These are phyloP conservation scores for Secale cereale DNA, from an alignment of 176 grass and related monocot species.

Conservation along the genomic window DNA sequence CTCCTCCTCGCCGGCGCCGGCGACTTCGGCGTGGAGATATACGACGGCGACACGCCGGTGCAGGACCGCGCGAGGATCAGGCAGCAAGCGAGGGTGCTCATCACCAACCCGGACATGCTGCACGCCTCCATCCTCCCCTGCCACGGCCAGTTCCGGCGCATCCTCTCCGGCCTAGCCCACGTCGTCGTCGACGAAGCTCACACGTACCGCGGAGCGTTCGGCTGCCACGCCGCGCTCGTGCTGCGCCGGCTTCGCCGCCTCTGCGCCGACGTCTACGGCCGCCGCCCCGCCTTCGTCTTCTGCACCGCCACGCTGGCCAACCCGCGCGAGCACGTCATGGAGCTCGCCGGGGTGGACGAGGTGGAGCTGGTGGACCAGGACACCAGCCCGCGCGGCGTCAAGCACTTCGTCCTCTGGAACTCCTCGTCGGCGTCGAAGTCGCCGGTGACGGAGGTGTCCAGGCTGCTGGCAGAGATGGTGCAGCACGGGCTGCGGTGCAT, in stretches of 20 bases:
- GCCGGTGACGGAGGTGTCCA: slow-evolving; percentile 45
- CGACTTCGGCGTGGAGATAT: slow-evolving; percentile 27
- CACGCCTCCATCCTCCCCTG: slow-evolving; percentile 62
- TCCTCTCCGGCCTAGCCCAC: slow-evolving; percentile 63
- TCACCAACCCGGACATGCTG: slow-evolving; percentile 79
- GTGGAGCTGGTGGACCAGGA: slow-evolving; percentile 53
- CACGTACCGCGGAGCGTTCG: slow-evolving; percentile 75
- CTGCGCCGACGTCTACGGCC: slow-evolving; percentile 54
- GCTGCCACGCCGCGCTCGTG: slow-evolving; percentile 67
- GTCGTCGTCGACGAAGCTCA: slow-evolving; percentile 76
- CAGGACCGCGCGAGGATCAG: slow-evolving; percentile 48
- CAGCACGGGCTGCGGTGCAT: slow-evolving; percentile 77
- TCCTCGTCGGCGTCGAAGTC: slow-evolving; percentile 32
- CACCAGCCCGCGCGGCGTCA: slow-evolving; percentile 53
- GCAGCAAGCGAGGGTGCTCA: slow-evolving; percentile 35
- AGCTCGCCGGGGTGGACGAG: slow-evolving; percentile 42
- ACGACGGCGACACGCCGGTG: slow-evolving; percentile 72
- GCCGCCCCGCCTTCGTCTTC: slow-evolving; percentile 48
- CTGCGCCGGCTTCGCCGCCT: slow-evolving; percentile 41
- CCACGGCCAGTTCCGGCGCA: slow-evolving; percentile 50
- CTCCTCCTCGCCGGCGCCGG: neutral
- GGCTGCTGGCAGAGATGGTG: slow-evolving; percentile 72
- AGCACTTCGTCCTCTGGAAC: slow-evolving; percentile 73
- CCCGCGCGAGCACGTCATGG: slow-evolving; percentile 61
- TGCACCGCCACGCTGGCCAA: slow-evolving; percentile 73